Evolutionary conservation across 306 rosid species (phyloP), one percentile per base, ranked within the genome.

Genomic region (Senna siamea): DNA sequence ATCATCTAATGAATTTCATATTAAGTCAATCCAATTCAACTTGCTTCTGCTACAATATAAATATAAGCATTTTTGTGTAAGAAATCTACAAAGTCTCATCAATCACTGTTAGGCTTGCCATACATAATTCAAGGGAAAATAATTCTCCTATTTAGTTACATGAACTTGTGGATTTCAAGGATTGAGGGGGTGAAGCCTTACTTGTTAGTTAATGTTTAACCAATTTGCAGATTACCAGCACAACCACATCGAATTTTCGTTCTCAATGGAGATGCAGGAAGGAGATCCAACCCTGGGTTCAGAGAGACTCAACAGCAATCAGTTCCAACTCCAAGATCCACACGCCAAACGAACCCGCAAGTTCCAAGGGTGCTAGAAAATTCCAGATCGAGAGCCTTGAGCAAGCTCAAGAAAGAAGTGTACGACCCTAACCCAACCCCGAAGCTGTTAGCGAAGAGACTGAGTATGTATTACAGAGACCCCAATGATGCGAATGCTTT

Each of bases 401-500:
- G 68, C 69, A 85, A 88, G 78, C 89, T 93, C 17, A 87, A 52
- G 82, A 91, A 84, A 76, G 71, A 74, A 34, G 48, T 82, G 53
- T 89, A 89, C 63, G 81, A 85, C 47, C 91, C 98, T 30, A 18
- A 84, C 44, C 90, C 97, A 43, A 18, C 23, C 2, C 58, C 81
- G 0, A 86, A 63, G 66, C 30, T 71, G 38, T 12, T 82, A 28
- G 76, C 83, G 34, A 79, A 48, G 47, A 86, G 19, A 7, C 38
- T 86, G 72, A 79, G 84, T 80, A 76, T 73, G 48, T 88, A 88
- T 65, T 85, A 85, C 69, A 87, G 94, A 72, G 85, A 85, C 17
- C 68, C 15, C 0, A 61, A 74, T 2, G 62, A 44, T 17, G 28
- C 2, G 19, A 64, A 53, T 15, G 62, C 30, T 30, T 72, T 72